Conservation (phyloP, 169 alveolate species). For the Plasmodium fragile region DNA sequence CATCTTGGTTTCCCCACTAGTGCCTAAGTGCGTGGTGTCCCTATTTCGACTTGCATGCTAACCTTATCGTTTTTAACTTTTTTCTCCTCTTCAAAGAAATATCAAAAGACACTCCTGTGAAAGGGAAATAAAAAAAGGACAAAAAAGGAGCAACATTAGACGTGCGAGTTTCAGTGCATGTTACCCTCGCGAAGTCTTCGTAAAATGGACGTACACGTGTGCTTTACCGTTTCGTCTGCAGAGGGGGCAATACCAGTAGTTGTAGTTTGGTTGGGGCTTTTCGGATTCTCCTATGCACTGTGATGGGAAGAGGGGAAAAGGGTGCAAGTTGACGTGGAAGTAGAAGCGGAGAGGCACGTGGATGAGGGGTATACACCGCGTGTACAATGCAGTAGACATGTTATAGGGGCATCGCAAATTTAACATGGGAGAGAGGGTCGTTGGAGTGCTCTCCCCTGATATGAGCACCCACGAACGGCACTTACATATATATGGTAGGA, state of each 20-base stretch:
- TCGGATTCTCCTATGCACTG: conserved; percentile 42
- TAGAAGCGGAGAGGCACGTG: background rate
- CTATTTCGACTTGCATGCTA: background rate
- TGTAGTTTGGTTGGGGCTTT: conserved; percentile 26
- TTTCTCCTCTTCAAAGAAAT: conserved; percentile 27
- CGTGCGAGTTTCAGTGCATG: background rate
- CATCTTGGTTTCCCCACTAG: background rate
- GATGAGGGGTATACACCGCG: background rate
- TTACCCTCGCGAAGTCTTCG: background rate
- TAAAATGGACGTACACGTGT: background rate
- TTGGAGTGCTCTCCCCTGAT: background rate
- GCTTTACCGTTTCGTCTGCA: conserved; percentile 37
- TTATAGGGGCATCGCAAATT: background rate
- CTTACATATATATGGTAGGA: conserved; percentile 79
- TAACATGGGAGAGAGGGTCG: background rate
- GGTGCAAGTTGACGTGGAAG: too few relatives aligned
- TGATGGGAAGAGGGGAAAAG: background rate
- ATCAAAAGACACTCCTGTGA: conserved; percentile 33
- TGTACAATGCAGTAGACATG: background rate
- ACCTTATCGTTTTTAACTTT: conserved; percentile 43
- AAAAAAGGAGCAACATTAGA: background rate
- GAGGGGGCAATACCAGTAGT: conserved; percentile 56
- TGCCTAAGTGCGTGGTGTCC: background rate
- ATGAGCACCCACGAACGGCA: background rate
- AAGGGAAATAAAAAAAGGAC: background rate